Evolutionary conservation across 306 rosid genomes (phyloP).

Genomic region (Vigna nakashimae): DNA sequence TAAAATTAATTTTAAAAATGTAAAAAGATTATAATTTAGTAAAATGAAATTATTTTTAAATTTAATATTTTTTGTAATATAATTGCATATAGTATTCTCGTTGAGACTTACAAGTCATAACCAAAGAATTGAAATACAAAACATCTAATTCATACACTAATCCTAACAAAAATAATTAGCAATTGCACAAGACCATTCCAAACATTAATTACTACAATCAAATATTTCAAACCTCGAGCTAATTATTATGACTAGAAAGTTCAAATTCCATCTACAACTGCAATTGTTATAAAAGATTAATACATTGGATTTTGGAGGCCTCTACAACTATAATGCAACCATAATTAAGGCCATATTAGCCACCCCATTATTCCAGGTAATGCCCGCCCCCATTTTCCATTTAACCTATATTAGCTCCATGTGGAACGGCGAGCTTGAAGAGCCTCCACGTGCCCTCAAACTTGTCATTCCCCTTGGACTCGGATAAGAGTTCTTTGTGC

Average conservation of each 20-base stretch:
- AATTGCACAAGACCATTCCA: background rate
- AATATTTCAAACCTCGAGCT: background rate
- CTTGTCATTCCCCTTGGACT: slow-evolving; percentile 51
- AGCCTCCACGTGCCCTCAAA: slow-evolving; percentile 85
- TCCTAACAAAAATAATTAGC: background rate
- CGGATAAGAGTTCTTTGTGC: slow-evolving; percentile 55
- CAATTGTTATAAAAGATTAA: background rate
- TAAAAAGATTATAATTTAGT: no score
- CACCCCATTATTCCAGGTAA: background rate
- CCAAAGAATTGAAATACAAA: background rate
- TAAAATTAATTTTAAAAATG: no score
- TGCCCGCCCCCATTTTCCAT: background rate
- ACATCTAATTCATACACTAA: background rate
- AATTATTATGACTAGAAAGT: background rate
- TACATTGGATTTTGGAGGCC: background rate
- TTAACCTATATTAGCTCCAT: slow-evolving; percentile 6
- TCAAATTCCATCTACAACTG: background rate
- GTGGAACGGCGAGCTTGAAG: slow-evolving; percentile 75
- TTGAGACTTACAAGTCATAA: background rate
- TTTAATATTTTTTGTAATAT: no score
- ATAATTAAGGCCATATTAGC: background rate
- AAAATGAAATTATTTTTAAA: no score
- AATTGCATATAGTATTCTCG: no score
- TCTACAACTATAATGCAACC: background rate
- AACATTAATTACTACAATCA: background rate